Conservation (phyloP, 257 asterid genomes). For the Penstemon davidsonii region DNA sequence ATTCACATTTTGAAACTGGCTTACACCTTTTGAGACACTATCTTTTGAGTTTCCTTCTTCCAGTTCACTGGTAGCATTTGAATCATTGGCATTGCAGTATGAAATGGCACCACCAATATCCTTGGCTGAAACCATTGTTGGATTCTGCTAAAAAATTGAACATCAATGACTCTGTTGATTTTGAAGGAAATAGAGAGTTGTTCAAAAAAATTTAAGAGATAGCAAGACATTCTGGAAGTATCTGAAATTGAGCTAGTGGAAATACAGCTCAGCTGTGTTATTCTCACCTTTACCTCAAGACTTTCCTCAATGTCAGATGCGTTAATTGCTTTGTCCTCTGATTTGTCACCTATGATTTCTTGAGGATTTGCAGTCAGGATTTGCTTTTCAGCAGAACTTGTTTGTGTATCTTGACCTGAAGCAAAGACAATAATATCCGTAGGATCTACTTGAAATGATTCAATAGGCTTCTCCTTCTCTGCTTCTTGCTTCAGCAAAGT, state of each 20-base stretch:
- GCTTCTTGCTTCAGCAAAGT: constrained; percentile 26
- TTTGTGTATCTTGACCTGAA: constrained; percentile 14
- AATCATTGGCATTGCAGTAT: neutral
- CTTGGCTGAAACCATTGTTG: constrained; percentile 17
- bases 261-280: neutral
- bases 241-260: neutral
- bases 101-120: neutral
- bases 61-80: neutral
- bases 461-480: constrained; percentile 4
- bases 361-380: constrained; percentile 20
- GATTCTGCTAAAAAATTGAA: constrained; percentile 26
- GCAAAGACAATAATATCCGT: constrained; percentile 1
- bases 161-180: constrained; percentile 1
- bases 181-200: constrained; percentile 1
- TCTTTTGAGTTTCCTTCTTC: constrained; percentile 7
- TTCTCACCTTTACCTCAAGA: constrained; percentile 27
- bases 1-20: neutral
- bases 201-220: no score
- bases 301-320: constrained; percentile 24
- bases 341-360: constrained; percentile 24
- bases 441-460: constrained; percentile 4
- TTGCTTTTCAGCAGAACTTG: constrained; percentile 27
- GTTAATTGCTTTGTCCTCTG: constrained; percentile 26
- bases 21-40: neutral
- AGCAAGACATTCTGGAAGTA: neutral